Percentiles rank a stretch among this genome's conserved stretches.
phyloP scores from a whole-genome alignment of 805 yeast species.

The Brettanomyces nanus region DNA sequence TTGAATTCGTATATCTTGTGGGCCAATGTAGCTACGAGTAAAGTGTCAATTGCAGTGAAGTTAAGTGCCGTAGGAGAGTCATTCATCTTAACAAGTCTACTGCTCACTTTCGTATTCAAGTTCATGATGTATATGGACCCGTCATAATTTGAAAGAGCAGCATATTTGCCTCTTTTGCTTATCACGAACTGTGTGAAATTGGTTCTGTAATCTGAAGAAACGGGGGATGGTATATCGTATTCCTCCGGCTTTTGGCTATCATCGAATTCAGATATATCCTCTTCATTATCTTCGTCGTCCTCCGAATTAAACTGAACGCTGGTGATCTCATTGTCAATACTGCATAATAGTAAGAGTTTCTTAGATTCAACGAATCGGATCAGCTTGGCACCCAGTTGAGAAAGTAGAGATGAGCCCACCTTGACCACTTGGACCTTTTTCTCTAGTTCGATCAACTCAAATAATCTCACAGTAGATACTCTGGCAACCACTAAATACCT shows the following conservation, averaged over 20 bases:
- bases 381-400: conserved; percentile 45
- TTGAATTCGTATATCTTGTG: conserved; percentile 69
- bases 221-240: conserved; percentile 23
- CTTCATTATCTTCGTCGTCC: conserved; percentile 28
- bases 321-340: conserved; percentile 51
- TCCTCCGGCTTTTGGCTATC: conserved; percentile 28
- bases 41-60: conserved; percentile 41
- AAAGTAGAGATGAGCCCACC: conserved; percentile 35
- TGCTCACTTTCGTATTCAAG: conserved; percentile 22
- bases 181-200: conserved; percentile 46
- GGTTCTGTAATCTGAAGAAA: conserved; percentile 27
- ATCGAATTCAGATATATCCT: conserved; percentile 28
- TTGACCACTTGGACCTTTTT: conserved; percentile 40
- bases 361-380: conserved; percentile 38
- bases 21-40: conserved; percentile 64
- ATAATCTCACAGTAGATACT: conserved; percentile 57
- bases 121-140: conserved; percentile 54
- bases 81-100: conserved; percentile 49
- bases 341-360: conserved; percentile 38
- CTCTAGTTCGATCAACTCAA: conserved; percentile 41
- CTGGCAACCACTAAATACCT: conserved; percentile 66
- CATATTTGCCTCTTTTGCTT: conserved; percentile 33
- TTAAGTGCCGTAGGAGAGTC: conserved; percentile 52
- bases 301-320: conserved; percentile 30
- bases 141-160: conserved; percentile 54